Conservation (phyloP, 2,329 filamentous ascomycete species). For the Pyrenochaeta sp. region DNA sequence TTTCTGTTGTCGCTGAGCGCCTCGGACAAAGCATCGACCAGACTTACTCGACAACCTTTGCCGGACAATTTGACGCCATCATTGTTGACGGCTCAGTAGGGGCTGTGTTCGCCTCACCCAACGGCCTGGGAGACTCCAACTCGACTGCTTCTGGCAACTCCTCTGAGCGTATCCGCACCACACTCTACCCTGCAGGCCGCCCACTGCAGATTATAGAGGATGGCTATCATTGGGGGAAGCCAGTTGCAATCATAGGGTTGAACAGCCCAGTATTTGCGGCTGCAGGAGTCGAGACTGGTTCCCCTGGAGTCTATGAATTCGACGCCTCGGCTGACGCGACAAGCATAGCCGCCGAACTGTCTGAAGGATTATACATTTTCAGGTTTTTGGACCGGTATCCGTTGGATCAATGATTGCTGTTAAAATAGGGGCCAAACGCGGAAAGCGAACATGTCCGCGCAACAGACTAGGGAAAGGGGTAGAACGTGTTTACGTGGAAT, state of each 20-base stretch:
- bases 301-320: constrained; percentile 48
- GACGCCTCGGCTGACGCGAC: constrained; percentile 13
- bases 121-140: constrained; percentile 35
- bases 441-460: too few species aligned
- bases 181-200: constrained; percentile 69
- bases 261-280: constrained; percentile 50
- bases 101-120: constrained; percentile 60
- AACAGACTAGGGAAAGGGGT: too few species aligned
- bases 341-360: constrained; percentile 28
- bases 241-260: constrained; percentile 66
- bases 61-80: constrained; percentile 68
- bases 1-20: constrained; percentile 67
- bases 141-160: constrained; percentile 27
- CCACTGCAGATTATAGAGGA: constrained; percentile 70
- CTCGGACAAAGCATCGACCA: constrained; percentile 63
- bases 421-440: too few species aligned
- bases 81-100: constrained; percentile 64
- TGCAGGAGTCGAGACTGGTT: constrained; percentile 54
- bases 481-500: too few species aligned
- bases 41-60: constrained; percentile 72
- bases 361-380: constrained; percentile 67
- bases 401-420: constrained; percentile 53
- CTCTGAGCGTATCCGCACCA: constrained; percentile 45
- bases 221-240: constrained; percentile 74
- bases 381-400: constrained; percentile 72